Evolutionary conservation across 106 monocot genomes (phyloP).

Genomic region (Dendrobium catenatum): DNA sequence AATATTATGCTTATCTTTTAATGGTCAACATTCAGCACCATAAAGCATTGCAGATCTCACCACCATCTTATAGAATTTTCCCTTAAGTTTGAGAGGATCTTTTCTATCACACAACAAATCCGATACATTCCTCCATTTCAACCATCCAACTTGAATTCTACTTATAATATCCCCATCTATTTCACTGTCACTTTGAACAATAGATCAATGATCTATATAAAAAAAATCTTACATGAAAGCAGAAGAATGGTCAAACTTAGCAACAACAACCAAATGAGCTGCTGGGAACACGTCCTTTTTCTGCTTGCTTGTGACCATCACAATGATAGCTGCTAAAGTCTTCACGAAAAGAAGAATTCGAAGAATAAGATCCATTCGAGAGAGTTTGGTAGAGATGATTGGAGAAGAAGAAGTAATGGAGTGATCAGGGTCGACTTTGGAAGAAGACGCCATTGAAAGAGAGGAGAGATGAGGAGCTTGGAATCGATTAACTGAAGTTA

Average conservation of each 20-base stretch:
- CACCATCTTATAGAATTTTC: too few relatives aligned
- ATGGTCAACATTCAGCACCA: too few relatives aligned
- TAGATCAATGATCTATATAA: not conserved
- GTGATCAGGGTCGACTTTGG: not conserved
- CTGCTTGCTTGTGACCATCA: slow-evolving; percentile 41
- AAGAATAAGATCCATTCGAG: slow-evolving; percentile 23
- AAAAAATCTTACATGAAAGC: slow-evolving; percentile 35
- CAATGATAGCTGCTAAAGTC: slow-evolving; percentile 21
- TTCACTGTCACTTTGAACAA: too few relatives aligned
- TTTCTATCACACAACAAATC: too few relatives aligned
- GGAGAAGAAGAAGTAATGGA: not conserved
- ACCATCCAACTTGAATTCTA: too few relatives aligned
- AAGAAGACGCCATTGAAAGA: not conserved
- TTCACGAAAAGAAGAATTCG: slow-evolving; percentile 28
- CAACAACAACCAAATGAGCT: slow-evolving; percentile 8
- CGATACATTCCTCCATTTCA: too few relatives aligned
- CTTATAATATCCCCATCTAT: too few relatives aligned
- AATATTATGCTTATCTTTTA: too few relatives aligned
- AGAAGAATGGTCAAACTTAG: slow-evolving; percentile 58
- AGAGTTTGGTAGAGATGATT: not conserved
- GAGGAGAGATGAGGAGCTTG: too few relatives aligned
- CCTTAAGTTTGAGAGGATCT: too few relatives aligned
- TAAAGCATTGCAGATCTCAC: too few relatives aligned
- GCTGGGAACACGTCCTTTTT: not conserved
- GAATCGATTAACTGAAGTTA: too few relatives aligned